phyloP scores from a whole-genome alignment of 192 early-diverging fungal species.

The Endogone sp. region DNA sequence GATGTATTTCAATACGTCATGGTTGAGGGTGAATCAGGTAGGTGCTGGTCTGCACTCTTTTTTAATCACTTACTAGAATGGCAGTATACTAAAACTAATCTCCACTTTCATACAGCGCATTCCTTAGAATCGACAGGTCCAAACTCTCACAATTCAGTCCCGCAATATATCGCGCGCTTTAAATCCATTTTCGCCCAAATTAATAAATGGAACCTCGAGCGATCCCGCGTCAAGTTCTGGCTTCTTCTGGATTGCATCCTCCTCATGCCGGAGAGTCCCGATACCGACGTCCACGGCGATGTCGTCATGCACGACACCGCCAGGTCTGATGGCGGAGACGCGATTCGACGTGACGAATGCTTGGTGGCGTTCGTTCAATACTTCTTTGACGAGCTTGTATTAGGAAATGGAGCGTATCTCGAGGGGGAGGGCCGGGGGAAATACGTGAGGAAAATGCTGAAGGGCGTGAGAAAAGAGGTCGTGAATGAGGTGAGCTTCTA shows the following conservation, averaged over 20 bases:
- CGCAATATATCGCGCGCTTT: slow-evolving; percentile 40
- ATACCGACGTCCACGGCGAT: slow-evolving; percentile 15
- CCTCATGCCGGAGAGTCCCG: slow-evolving; percentile 15
- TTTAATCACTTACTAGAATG: neutral
- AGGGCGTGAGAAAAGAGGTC: neutral
- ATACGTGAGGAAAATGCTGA: slow-evolving; percentile 3
- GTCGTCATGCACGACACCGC: slow-evolving; percentile 7
- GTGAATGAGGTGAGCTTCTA: slow-evolving; percentile 1
- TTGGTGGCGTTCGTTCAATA: slow-evolving; percentile 27
- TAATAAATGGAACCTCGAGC: slow-evolving; percentile 49
- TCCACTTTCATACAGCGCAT: neutral
- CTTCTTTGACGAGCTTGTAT: slow-evolving; percentile 25
- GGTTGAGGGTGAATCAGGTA: slow-evolving; percentile 15
- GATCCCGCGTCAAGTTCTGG: slow-evolving; percentile 46
- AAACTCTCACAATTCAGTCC: slow-evolving; percentile 8
- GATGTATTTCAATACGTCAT: slow-evolving; percentile 33
- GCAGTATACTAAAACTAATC: neutral
- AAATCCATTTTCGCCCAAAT: slow-evolving; percentile 38
- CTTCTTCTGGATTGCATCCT: slow-evolving; percentile 37
- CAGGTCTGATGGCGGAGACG: neutral
- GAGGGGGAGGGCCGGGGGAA: neutral
- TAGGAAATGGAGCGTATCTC: slow-evolving; percentile 5
- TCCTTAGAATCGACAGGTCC: neutral
- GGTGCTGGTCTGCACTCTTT: too few species aligned
- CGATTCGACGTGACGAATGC: slow-evolving; percentile 17